Percentiles rank a stretch among this genome's conserved stretches.
Conservation (phyloP, 371 early-diverging fungal genomes). For the Circinella umbellata region DNA sequence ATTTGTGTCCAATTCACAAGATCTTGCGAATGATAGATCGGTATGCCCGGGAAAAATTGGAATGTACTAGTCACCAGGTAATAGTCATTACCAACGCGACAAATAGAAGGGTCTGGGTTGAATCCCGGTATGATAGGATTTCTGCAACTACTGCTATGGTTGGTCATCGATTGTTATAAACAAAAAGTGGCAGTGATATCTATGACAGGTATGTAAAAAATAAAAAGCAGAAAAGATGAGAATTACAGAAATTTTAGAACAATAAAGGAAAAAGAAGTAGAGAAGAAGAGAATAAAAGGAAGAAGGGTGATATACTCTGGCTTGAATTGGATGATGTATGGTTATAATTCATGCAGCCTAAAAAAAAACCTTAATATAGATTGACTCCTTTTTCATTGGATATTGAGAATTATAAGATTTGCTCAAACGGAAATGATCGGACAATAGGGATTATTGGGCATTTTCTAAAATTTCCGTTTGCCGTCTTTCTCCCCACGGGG, state of each 20-base stretch:
- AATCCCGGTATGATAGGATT: constrained; percentile 35
- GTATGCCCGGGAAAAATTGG: constrained; percentile 40
- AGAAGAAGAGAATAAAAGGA: background rate
- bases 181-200: too few relatives aligned
- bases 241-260: background rate
- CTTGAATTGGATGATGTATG: background rate
- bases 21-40: constrained; percentile 32
- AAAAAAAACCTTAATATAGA: background rate
- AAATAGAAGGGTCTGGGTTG: constrained; percentile 35
- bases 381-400: background rate
- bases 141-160: background rate
- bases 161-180: background rate
- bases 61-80: constrained; percentile 44
- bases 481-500: constrained; percentile 17
- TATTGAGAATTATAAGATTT: too few relatives aligned
- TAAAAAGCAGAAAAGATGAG: background rate
- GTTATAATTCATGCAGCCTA: constrained; percentile 7
- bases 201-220: background rate
- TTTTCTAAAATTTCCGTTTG: constrained; percentile 15
- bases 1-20: constrained; percentile 20
- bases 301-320: background rate
- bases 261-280: background rate
- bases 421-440: constrained; percentile 5
- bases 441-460: constrained; percentile 12
- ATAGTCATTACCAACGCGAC: constrained; percentile 31